Evolutionary conservation across 768 basidiomycete genomes (phyloP).

Genomic region (Rubroboletus pulcherrimus): DNA sequence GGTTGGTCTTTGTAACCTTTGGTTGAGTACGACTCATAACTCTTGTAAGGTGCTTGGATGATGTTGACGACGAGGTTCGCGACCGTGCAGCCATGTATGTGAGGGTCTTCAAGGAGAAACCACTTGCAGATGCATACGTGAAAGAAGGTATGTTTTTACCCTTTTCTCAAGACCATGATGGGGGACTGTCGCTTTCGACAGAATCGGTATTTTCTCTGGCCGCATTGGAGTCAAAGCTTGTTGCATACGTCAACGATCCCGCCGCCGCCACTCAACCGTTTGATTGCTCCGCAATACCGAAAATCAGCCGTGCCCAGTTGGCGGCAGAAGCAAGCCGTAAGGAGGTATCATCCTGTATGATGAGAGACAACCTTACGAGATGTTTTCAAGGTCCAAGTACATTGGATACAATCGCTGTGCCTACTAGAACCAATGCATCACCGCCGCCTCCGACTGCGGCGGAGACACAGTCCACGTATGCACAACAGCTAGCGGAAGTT

Average conservation of each 20-base stretch:
- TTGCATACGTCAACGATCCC: constrained; percentile 89
- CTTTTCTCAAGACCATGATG: not conserved
- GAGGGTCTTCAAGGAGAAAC: constrained; percentile 72
- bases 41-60: constrained; percentile 78
- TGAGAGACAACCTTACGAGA: constrained; percentile 10
- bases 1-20: constrained; percentile 44
- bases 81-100: constrained; percentile 97
- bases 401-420: constrained; percentile 78
- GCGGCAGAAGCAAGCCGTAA: constrained; percentile 84
- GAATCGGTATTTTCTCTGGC: constrained; percentile 93
- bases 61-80: constrained; percentile 98
- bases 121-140: constrained; percentile 81
- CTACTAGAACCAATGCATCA: constrained; percentile 53
- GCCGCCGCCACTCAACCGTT: constrained; percentile 69
- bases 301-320: constrained; percentile 90
- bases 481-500: constrained; percentile 78
- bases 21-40: not conserved
- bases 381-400: constrained; percentile 69
- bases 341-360: constrained; percentile 23
- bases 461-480: constrained; percentile 85
- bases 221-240: constrained; percentile 85
- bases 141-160: constrained; percentile 71
- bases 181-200: constrained; percentile 30
- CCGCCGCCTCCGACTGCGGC: constrained; percentile 80
- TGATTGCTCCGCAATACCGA: constrained; percentile 82